phyloP scores from a whole-genome alignment of 2,329 filamentous ascomycete genomes.

The Botryotinia convoluta region DNA sequence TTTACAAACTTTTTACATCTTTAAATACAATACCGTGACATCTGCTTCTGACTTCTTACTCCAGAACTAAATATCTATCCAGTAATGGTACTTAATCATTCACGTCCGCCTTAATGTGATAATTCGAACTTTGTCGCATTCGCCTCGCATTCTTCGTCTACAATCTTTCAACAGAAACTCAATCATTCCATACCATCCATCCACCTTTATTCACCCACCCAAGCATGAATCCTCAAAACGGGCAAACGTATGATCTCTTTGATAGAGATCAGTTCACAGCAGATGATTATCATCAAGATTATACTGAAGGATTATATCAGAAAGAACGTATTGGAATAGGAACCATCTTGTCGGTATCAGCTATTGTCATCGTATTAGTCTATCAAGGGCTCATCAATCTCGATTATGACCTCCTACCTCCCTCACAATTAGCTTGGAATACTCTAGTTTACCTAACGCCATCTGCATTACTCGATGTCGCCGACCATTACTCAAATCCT shows the following conservation, averaged over 20 bases:
- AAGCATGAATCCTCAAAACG: constrained; percentile 36
- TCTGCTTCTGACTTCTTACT: not conserved
- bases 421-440: constrained; percentile 59
- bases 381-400: constrained; percentile 35
- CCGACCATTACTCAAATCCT: constrained; percentile 45
- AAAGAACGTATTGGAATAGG: constrained; percentile 16
- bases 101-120: constrained; percentile 15
- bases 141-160: not conserved
- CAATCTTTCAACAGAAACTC: not conserved
- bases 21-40: not conserved
- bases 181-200: not conserved
- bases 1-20: constrained; percentile 7
- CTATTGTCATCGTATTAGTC: constrained; percentile 32
- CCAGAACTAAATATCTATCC: not conserved
- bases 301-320: constrained; percentile 27
- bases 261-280: constrained; percentile 32
- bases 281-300: constrained; percentile 38
- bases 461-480: constrained; percentile 52
- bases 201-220: constrained; percentile 28
- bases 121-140: not conserved
- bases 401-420: constrained; percentile 41
- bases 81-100: constrained; percentile 11
- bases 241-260: constrained; percentile 31
- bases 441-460: constrained; percentile 56
- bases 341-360: constrained; percentile 29